Evolutionary conservation across 169 alveolate species (phyloP).

Genomic region (Plasmodium ovale): DNA sequence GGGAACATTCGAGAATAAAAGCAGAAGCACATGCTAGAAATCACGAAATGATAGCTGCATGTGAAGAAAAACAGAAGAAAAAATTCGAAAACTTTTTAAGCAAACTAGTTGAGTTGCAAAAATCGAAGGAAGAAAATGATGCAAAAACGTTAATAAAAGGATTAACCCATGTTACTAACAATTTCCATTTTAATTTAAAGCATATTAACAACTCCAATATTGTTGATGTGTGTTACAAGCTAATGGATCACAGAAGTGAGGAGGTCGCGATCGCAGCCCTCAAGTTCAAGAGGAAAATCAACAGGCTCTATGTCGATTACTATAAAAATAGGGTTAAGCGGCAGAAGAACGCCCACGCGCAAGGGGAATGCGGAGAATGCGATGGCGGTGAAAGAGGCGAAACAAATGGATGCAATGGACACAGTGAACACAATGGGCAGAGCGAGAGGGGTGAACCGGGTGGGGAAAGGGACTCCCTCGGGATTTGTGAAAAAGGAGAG

Average conservation of each 20-base stretch:
- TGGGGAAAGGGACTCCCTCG: too few species aligned
- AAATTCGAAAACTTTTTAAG: constrained; percentile 54
- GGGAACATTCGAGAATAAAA: not conserved
- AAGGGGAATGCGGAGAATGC: not conserved
- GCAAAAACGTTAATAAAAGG: constrained; percentile 45
- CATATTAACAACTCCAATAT: constrained; percentile 51
- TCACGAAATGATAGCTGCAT: not conserved
- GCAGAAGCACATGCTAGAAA: not conserved
- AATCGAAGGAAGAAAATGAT: constrained; percentile 61
- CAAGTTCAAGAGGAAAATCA: constrained; percentile 64
- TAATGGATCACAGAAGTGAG: constrained; percentile 70
- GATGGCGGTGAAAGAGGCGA: not conserved
- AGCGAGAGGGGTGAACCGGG: too few species aligned
- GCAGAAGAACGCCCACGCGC: not conserved
- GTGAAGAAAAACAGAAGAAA: constrained; percentile 52
- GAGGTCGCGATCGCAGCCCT: constrained; percentile 74
- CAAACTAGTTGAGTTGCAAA: constrained; percentile 52
- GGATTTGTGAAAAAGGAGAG: too few species aligned
- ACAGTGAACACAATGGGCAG: too few species aligned
- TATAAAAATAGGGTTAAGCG: constrained; percentile 31
- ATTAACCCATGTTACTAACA: constrained; percentile 47
- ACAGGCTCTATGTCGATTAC: constrained; percentile 42
- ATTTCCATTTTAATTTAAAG: constrained; percentile 37
- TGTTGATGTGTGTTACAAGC: constrained; percentile 59
- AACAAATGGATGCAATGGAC: too few species aligned